phyloP scores from a whole-genome alignment of 83 land plant genomes.

The Thuja plicata region DNA sequence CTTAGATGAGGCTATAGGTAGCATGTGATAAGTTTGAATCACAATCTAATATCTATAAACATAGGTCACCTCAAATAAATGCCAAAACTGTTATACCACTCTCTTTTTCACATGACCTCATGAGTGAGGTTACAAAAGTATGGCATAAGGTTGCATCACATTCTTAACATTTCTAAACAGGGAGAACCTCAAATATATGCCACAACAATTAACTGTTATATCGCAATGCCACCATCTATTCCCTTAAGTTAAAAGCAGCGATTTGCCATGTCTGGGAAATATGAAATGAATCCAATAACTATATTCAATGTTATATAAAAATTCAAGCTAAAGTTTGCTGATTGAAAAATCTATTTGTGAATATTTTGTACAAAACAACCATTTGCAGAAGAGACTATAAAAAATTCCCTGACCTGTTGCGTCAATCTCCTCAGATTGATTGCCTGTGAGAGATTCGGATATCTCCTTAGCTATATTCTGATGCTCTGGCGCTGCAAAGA shows the following conservation, averaged over 20 bases:
- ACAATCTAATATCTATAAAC: too few species aligned
- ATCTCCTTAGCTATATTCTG: slow-evolving; percentile 14
- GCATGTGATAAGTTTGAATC: too few species aligned
- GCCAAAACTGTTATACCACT: background rate
- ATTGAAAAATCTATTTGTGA: background rate
- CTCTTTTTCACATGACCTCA: background rate
- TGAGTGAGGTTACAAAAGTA: background rate
- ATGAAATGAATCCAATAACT: background rate
- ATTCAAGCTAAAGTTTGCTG: background rate
- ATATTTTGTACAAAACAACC: background rate
- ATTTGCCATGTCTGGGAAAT: background rate
- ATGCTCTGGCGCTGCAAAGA: slow-evolving; percentile 22
- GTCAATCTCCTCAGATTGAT: background rate
- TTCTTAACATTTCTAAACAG: background rate
- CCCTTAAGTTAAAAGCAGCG: background rate
- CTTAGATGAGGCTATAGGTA: too few species aligned
- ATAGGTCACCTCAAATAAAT: background rate
- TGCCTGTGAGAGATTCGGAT: slow-evolving; percentile 9
- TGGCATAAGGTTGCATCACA: background rate
- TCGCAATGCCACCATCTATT: background rate
- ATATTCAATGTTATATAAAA: background rate
- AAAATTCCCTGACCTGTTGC: background rate
- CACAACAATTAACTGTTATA: background rate
- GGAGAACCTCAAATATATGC: background rate
- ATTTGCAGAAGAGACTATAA: background rate